Percentiles rank a stretch among this genome's conserved stretches.
phyloP scores from a whole-genome alignment of 208 protist species.

The Jaenimonas drosophilae region DNA sequence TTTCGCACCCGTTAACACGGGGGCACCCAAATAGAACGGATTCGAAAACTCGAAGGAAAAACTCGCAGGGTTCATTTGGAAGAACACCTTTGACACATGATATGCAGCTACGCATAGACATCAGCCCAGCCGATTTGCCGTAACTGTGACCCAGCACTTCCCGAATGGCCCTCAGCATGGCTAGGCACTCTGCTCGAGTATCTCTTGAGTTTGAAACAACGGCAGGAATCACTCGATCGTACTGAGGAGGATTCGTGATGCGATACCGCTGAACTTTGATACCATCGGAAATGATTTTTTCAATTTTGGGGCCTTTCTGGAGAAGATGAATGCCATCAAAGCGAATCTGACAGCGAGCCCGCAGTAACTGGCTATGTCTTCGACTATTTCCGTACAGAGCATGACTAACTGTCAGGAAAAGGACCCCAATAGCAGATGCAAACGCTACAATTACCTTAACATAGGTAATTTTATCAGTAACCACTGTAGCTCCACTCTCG shows the following conservation, averaged over 20 bases:
- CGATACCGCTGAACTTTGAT: constrained; percentile 47
- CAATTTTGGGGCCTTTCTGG: constrained; percentile 26
- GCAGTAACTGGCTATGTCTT: constrained; percentile 32
- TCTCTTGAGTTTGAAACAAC: constrained; percentile 63
- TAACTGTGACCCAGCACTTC: constrained; percentile 34
- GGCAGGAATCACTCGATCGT: constrained; percentile 39
- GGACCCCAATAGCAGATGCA: constrained; percentile 45
- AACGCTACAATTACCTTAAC: constrained; percentile 69
- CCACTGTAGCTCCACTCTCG: too few species aligned
- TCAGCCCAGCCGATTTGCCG: constrained; percentile 45
- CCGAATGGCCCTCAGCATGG: constrained; percentile 69
- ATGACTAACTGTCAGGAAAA: constrained; percentile 46
- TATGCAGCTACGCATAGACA: constrained; percentile 85
- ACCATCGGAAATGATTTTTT: constrained; percentile 60
- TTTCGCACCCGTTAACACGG: constrained; percentile 38
- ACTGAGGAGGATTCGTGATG: constrained; percentile 52
- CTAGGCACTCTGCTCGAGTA: constrained; percentile 46
- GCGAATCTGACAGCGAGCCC: constrained; percentile 51
- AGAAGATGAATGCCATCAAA: constrained; percentile 76
- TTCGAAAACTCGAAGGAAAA: constrained; percentile 76
- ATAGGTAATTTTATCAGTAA: constrained; percentile 48
- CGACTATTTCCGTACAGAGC: constrained; percentile 44
- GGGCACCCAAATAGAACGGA: constrained; percentile 63
- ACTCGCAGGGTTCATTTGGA: constrained; percentile 35
- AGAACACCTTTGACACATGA: constrained; percentile 66